Base-by-base conservation (phyloP, 352 stramenopile genomes). In the Hyaloperonospora brassicae region DNA sequence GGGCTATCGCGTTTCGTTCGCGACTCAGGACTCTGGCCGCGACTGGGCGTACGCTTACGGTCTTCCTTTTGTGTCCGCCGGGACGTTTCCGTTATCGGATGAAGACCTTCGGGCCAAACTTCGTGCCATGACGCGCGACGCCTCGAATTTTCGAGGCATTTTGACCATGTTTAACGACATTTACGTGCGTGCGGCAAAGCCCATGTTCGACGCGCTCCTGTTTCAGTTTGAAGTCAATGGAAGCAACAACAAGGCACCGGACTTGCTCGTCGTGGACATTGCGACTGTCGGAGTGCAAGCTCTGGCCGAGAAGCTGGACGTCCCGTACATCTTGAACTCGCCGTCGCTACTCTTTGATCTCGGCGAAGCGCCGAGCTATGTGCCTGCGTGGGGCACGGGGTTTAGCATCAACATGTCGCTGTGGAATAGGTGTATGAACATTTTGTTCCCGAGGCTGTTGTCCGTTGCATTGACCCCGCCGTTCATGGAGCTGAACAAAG, bases 91-190 rank as follows among this genome's bases (percentile, higher is more conserved):
- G 5, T 79, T 91, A 41, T 87, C 81, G 3, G 70, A 76, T 30
- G 73, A 89, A 52, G 79, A 87, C 38, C 52, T 93, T 40, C 68
- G 79, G 1, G 66, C 65, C 40, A 87, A 87, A 46, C 68, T 93
- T 27, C 79, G 82, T 60, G 68, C 66, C 22, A 90, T 93, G 75
- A 90, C 81, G 40, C 73, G 78, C 30, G 81, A 93, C 60, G 74
- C 79, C 38, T 89, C 79, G 50, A 91, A 84, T 57, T 91, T 93
- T 53, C 75, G 81, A 46, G 81, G 81, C 39, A 90, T 93, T 65
- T 55, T 93, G 38, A 90, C 79, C 57, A 91, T 93, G 77, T 89
- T 93, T 64, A 92, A 84, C 63, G 84, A 93, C 51, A 86, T 93
- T 38, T 93, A 90, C 68, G 70, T 92, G 10, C 74, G 73, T 11